Percentiles rank a stretch among this genome's conserved stretches.
Conservation (phyloP, 352 stramenopile genomes). For the Phytophthora lateralis region DNA sequence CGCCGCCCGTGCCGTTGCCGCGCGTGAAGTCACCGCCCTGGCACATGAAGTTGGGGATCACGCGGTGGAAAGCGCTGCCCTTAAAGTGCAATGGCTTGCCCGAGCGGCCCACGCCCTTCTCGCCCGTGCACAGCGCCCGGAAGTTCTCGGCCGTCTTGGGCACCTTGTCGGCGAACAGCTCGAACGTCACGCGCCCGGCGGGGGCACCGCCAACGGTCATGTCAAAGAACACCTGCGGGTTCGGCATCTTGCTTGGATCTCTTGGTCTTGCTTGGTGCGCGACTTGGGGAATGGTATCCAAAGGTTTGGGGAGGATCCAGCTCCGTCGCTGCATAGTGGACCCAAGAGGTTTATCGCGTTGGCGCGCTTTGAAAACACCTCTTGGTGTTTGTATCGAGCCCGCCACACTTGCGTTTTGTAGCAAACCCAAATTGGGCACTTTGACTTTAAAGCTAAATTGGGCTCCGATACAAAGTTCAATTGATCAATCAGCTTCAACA, state of each 20-base stretch:
- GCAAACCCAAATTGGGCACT: too few species aligned
- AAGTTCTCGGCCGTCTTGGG: conserved; percentile 99
- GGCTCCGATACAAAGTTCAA: too few species aligned
- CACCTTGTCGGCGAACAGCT: conserved; percentile 89
- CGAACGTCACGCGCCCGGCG: conserved; percentile 90
- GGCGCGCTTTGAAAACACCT: too few species aligned
- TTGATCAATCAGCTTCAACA: conserved; percentile 18
- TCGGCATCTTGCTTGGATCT: conserved; percentile 64
- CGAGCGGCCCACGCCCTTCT: conserved; percentile 90
- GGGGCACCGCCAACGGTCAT: conserved; percentile 94
- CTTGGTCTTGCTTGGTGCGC: conserved; percentile 33
- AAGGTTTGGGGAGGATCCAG: too few species aligned
- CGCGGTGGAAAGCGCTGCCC: conserved; percentile 91
- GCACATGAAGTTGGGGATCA: conserved; percentile 95
- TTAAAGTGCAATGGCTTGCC: conserved; percentile 88
- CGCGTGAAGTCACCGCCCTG: conserved; percentile 98
- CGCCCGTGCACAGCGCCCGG: conserved; percentile 97
- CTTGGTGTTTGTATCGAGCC: too few species aligned
- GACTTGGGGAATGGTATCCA: conserved; percentile 28
- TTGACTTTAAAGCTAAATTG: too few species aligned
- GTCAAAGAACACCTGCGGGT: conserved; percentile 98
- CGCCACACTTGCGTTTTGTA: too few species aligned
- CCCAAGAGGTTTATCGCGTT: background rate
- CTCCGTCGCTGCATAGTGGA: too few species aligned
- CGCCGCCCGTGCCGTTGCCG: conserved; percentile 90